Evolutionary conservation across 257 asterid genomes (phyloP).

Genomic region (Coffea canephora): DNA sequence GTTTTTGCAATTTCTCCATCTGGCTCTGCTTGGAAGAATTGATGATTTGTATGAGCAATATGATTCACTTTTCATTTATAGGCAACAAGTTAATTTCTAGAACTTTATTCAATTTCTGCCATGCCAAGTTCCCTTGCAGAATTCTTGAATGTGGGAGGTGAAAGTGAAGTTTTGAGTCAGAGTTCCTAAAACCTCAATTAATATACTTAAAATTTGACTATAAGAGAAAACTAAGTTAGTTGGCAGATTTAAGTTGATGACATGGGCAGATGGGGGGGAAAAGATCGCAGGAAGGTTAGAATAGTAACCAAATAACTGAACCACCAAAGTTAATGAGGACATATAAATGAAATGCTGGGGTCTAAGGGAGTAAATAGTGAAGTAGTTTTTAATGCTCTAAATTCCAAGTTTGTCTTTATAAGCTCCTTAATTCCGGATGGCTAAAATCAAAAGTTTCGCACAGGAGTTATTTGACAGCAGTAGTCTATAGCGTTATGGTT

Average conservation of each 20-base stretch:
- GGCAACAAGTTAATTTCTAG: not conserved
- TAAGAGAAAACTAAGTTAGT: not conserved
- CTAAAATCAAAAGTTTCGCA: not conserved
- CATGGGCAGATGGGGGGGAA: not conserved
- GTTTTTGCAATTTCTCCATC: not conserved
- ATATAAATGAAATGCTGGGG: not conserved
- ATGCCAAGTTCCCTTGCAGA: not conserved
- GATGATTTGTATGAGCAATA: not conserved
- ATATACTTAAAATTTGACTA: not conserved
- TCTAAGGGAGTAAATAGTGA: not conserved
- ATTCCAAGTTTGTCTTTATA: not conserved
- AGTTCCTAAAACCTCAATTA: too few relatives aligned
- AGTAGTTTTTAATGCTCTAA: not conserved
- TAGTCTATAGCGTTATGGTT: not conserved
- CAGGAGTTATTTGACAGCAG: not conserved
- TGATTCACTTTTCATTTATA: not conserved
- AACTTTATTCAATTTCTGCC: not conserved
- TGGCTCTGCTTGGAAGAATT: not conserved
- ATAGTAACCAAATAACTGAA: not conserved
- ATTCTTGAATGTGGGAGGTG: not conserved
- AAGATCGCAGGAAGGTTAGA: not conserved
- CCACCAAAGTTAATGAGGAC: not conserved
- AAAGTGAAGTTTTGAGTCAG: not conserved
- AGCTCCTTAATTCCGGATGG: not conserved
- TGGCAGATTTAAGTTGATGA: not conserved